Base-by-base conservation (phyloP, 2,329 filamentous ascomycete genomes). In the Davidsoniella neocaledoniae region DNA sequence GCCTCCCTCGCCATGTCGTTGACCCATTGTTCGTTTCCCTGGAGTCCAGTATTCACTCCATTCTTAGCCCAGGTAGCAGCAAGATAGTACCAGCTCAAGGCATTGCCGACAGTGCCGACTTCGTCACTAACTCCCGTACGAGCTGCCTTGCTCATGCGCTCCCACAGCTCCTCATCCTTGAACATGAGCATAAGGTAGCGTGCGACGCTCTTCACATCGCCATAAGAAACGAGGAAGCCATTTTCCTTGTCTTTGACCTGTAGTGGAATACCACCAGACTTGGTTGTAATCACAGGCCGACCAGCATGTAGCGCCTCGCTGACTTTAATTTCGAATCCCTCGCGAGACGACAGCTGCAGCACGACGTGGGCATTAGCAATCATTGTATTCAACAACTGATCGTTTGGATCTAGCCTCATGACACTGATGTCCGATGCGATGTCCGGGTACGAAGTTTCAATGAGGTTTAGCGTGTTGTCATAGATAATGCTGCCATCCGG, bases 241-340 rank as follows among this genome's bases (percentile, higher is more conserved):
- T 81, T 81, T 60, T 83, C 74, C 36, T 70, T 70, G 57, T 88
- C 68, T 61, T 83, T 72, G 51, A 91, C 73, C 61, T 91, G 85
- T 4, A 90, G 68, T 1, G 84, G 83, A 48, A 91, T 88, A 9
- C 85, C 85, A n/a, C 85, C 85, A 1, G 80, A 79, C 17, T 71
- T 69, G 1, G 81, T 85, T 2, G 81, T 83, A 54, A 91, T 86
- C 57, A 87, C 74, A 1, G 85, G 85, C 2, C 81, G 76, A 12
- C 84, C 84, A 42, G 86, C 85, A 59, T 88, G 84, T 19, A 90
- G 69, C 1, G 83, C 84, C 63, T 91, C 86, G 0, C 81, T 86
- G 4, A 91, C 83, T 64, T 91, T 91, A 57, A 91, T 81, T 63
- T 91, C 85, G 57, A 91, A 91, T 0, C 85, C 84, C 60, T 91